phyloP scores from a whole-genome alignment of 768 basidiomycete genomes.

The Russula sp. region DNA sequence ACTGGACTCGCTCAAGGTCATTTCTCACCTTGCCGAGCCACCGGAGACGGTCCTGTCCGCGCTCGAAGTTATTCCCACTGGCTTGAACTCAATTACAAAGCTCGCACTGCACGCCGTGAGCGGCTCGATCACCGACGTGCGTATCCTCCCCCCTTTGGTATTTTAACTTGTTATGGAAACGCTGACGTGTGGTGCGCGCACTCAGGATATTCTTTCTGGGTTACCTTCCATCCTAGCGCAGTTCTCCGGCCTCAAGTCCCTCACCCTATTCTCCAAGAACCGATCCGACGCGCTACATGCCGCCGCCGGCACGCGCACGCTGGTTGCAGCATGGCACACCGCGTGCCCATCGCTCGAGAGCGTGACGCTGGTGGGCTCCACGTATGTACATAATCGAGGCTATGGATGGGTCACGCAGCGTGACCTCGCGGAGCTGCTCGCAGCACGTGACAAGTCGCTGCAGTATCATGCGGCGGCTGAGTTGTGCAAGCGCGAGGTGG shows the following conservation, averaged over 20 bases:
- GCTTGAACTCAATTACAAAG: slow-evolving; percentile 21
- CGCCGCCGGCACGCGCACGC: slow-evolving; percentile 5
- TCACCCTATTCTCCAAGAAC: slow-evolving; percentile 26
- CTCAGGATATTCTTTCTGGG: slow-evolving; percentile 24
- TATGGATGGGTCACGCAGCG: slow-evolving; percentile 24
- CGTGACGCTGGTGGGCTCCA: slow-evolving; percentile 23
- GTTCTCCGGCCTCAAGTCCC: slow-evolving; percentile 22
- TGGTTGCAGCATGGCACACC: slow-evolving; percentile 23
- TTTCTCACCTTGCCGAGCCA: slow-evolving; percentile 19
- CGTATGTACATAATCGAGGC: slow-evolving; percentile 20
- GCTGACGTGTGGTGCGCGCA: background rate
- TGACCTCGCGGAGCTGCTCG: slow-evolving; percentile 21
- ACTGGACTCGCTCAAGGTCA: slow-evolving; percentile 24
- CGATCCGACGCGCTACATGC: slow-evolving; percentile 22
- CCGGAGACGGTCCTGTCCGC: slow-evolving; percentile 21
- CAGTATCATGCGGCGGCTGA: background rate
- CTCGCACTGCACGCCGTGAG: slow-evolving; percentile 25
- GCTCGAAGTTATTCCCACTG: slow-evolving; percentile 21
- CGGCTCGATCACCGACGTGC: slow-evolving; percentile 24
- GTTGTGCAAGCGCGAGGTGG: slow-evolving; percentile 6
- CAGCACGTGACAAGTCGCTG: slow-evolving; percentile 13
- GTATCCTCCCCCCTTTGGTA: background rate
- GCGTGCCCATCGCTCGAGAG: slow-evolving; percentile 24
- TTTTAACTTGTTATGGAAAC: background rate
- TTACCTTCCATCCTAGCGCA: slow-evolving; percentile 23